phyloP scores from a whole-genome alignment of 108 stramenopile genomes.

The Cyclotella atomus region DNA sequence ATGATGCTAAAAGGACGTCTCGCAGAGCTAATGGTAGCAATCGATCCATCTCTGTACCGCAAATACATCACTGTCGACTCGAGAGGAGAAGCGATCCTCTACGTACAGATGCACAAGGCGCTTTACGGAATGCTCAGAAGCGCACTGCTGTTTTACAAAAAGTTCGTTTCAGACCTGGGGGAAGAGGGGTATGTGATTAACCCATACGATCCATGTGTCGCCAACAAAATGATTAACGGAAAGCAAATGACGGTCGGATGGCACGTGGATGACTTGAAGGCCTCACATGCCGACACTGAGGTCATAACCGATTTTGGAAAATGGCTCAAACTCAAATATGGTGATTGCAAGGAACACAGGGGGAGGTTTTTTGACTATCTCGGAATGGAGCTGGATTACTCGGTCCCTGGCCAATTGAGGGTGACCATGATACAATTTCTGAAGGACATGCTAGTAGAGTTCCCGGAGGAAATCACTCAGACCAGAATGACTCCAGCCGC shows the following conservation, averaged over 20 bases:
- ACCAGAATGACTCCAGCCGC: slow-evolving; percentile 28
- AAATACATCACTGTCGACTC: too few species aligned
- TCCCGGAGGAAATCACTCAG: not conserved
- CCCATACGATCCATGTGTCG: slow-evolving; percentile 55
- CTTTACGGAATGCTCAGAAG: slow-evolving; percentile 20
- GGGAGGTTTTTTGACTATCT: slow-evolving; percentile 15
- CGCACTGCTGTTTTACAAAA: slow-evolving; percentile 7
- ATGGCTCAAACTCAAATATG: not conserved
- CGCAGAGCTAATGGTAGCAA: not conserved
- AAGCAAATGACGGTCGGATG: slow-evolving; percentile 31
- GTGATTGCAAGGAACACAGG: not conserved
- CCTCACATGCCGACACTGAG: slow-evolving; percentile 5
- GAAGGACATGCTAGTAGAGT: slow-evolving; percentile 23
- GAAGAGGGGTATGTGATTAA: slow-evolving; percentile 55
- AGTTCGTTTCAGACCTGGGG: too few species aligned
- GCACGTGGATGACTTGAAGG: slow-evolving; percentile 34
- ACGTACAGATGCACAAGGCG: too few species aligned
- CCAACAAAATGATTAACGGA: slow-evolving; percentile 44
- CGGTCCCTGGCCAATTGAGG: not conserved
- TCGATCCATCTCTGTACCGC: not conserved
- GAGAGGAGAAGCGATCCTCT: too few species aligned
- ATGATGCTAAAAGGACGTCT: not conserved
- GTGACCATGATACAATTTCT: slow-evolving; percentile 35
- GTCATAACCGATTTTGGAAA: too few species aligned
- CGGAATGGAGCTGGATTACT: slow-evolving; percentile 20